Evolutionary conservation across 176 grass and related monocot species (phyloP).

Genomic region (Carex myosuroides): DNA sequence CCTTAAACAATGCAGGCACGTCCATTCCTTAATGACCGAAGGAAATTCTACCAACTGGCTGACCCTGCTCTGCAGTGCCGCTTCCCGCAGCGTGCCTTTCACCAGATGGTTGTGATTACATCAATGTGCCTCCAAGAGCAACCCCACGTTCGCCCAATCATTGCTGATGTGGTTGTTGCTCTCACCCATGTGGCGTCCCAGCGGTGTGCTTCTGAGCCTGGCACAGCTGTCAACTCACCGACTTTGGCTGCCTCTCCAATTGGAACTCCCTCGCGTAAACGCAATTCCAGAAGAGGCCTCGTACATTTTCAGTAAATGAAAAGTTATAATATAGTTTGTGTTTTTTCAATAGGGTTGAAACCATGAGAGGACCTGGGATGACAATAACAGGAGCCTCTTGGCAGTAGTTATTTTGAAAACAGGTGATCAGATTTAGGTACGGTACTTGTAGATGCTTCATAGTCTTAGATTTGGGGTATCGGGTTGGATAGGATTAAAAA

Average conservation of each 20-base stretch:
- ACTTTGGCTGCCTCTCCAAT: constrained; percentile 21
- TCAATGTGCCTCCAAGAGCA: constrained; percentile 96
- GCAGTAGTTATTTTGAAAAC: neutral
- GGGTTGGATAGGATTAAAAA: neutral
- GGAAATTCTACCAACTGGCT: constrained; percentile 61
- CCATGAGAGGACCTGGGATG: neutral
- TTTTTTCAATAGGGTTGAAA: neutral
- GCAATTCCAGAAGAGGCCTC: constrained; percentile 29
- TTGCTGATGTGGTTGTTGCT: constrained; percentile 60
- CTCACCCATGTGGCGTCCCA: constrained; percentile 69
- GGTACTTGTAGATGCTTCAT: neutral
- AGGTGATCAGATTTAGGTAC: neutral
- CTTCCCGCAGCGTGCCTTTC: constrained; percentile 57
- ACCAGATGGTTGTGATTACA: constrained; percentile 69
- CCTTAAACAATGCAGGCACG: constrained; percentile 41
- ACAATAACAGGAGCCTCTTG: neutral
- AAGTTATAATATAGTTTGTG: neutral
- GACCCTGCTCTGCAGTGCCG: constrained; percentile 52
- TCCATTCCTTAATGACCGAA: constrained; percentile 64
- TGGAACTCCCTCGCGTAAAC: constrained; percentile 43
- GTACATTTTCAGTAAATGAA: constrained; percentile 21
- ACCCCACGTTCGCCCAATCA: constrained; percentile 74
- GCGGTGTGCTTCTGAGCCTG: constrained; percentile 27
- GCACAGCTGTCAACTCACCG: constrained; percentile 30
- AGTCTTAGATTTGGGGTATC: neutral